These are phyloP conservation scores for Ustilago nuda DNA, from an alignment of 1,284 basidiomycete species.

Conservation along the genomic window DNA sequence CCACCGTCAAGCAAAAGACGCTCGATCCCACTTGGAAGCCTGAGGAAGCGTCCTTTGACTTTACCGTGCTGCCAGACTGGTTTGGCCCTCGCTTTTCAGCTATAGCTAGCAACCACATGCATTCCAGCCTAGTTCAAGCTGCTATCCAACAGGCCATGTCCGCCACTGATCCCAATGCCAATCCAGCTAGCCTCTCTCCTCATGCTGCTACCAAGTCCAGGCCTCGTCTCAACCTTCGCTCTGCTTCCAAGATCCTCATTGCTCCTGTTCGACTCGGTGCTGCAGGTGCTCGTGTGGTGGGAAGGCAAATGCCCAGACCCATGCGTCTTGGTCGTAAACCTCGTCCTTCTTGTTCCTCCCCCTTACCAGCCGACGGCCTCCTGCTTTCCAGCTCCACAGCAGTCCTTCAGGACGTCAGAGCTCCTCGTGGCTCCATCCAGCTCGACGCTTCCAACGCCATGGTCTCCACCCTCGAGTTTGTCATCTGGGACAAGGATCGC, in stretches of 20 bases:
- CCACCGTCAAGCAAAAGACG: constrained; percentile 82
- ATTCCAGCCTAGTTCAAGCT: constrained; percentile 33
- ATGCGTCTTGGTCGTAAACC: constrained; percentile 44
- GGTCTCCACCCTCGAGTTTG: constrained; percentile 76
- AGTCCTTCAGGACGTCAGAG: constrained; percentile 9
- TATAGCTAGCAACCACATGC: constrained; percentile 32
- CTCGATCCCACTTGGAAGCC: constrained; percentile 79
- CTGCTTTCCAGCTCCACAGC: constrained; percentile 10
- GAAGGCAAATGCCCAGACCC: constrained; percentile 54
- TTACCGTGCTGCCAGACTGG: constrained; percentile 56
- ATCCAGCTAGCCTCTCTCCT: constrained; percentile 1
- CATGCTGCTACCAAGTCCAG: constrained; percentile 20
- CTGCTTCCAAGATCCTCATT: constrained; percentile 51
- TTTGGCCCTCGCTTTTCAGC: constrained; percentile 73
- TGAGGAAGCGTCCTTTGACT: constrained; percentile 57
- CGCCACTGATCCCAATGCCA: not conserved
- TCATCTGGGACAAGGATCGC: constrained; percentile 91
- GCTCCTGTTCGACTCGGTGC: constrained; percentile 57
- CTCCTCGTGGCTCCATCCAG: constrained; percentile 46
- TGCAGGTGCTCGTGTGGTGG: constrained; percentile 56
- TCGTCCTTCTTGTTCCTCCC: constrained; percentile 18
- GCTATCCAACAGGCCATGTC: constrained; percentile 28
- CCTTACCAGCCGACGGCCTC: constrained; percentile 4
- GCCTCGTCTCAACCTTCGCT: constrained; percentile 31
- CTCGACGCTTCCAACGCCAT: constrained; percentile 50